Conservation (phyloP, 306 rosid species). For the Carpinus viminea region DNA sequence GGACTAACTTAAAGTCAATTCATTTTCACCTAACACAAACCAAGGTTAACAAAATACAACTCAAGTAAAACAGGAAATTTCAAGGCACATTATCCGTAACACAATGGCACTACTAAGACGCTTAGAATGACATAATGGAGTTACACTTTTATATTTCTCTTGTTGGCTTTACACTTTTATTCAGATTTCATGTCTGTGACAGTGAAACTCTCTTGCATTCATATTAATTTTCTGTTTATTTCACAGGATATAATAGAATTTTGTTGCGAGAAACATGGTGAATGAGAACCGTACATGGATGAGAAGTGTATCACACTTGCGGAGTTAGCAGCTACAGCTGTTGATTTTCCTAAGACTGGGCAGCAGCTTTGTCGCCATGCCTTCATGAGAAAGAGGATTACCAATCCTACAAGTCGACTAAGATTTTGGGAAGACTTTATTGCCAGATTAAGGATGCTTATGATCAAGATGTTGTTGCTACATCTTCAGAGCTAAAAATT, state of each 20-base stretch:
- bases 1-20: too few species aligned
- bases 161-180: constrained; percentile 1
- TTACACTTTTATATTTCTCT: not conserved
- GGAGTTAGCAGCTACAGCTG: constrained; percentile 81
- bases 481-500: constrained; percentile 32
- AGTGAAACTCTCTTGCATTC: not conserved
- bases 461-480: constrained; percentile 40
- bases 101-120: constrained; percentile 2
- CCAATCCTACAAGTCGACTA: constrained; percentile 67
- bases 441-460: constrained; percentile 59
- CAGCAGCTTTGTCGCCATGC: constrained; percentile 58
- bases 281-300: constrained; percentile 79
- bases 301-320: constrained; percentile 66
- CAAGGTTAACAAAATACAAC: too few species aligned
- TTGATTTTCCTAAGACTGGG: constrained; percentile 91
- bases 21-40: too few species aligned
- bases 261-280: constrained; percentile 63
- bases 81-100: too few species aligned
- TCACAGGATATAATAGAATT: constrained; percentile 67
- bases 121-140: not conserved
- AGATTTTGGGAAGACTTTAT: constrained; percentile 80
- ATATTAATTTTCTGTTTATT: constrained; percentile 20
- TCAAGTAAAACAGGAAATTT: too few species aligned
- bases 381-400: constrained; percentile 58
- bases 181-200: not conserved